Base-by-base conservation (phyloP, 257 asterid species). In the Forsythia viridissima region DNA sequence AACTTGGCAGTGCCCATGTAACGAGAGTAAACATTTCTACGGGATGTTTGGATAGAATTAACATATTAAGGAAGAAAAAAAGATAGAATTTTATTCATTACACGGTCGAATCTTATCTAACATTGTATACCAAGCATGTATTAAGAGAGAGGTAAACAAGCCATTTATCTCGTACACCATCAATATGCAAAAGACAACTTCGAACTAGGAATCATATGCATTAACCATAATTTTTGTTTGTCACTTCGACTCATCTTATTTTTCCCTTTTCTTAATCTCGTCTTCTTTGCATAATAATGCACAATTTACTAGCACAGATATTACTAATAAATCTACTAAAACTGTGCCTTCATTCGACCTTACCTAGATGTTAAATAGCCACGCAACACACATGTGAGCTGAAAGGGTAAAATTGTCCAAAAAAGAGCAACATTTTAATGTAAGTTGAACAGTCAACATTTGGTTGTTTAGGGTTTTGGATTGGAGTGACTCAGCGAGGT, bases 401-500 rank as follows among this genome's bases (percentile, higher is more conserved):
- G n/a, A n/a, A n/a, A n/a, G n/a, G n/a, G n/a, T n/a, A n/a, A n/a
- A n/a, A n/a, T n/a, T n/a, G n/a, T n/a, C n/a, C n/a, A n/a, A n/a
- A n/a, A n/a, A n/a, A n/a, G n/a, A n/a, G n/a, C n/a, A n/a, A n/a
- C n/a, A n/a, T n/a, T n/a, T n/a, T n/a, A n/a, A n/a, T n/a, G n/a
- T n/a, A n/a, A n/a, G n/a, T n/a, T n/a, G n/a, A n/a, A n/a, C n/a
- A n/a, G n/a, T n/a, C n/a, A n/a, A n/a, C n/a, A n/a, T n/a, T n/a
- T n/a, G 91, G 74, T 88, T 86, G 48, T 84, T 86, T 74, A 95
- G 93, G 18, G 97, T 89, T 71, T 90, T 97, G 80, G 88, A 81
- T 73, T 93, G 97, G 61, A 94, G 97, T 34, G 96, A 86, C 70
- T 89, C 88, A 9, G 92, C 91, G 69, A 89, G 89, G 51, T 84